Base-by-base conservation (phyloP, 1,284 basidiomycete species). In the Hymenochaete sp. region DNA sequence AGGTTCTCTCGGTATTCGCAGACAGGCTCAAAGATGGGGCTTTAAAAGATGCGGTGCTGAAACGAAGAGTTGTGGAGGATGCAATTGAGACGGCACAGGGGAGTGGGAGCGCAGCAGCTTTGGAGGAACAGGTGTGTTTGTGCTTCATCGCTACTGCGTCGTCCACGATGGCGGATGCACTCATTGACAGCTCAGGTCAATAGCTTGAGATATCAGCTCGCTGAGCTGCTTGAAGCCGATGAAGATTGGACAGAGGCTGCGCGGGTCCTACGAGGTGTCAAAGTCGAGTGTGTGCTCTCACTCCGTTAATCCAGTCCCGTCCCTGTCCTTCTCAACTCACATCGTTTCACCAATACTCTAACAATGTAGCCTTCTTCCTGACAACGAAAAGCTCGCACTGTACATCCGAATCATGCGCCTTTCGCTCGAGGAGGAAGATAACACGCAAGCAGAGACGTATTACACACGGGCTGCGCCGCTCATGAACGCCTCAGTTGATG, bases 171-270 rank as follows among this genome's bases (percentile, higher is more conserved):
- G 9, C 7, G 3, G 33, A 10, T 27, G 19, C 28, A 10, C 32
- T 24, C 16, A 37, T 10, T 38, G 42, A 37, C 5, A 28, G 41
- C 36, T 21, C 60, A 96, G 91, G 81, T 87, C 5, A 91, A 90
- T 48, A 71, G 75, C 3, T 64, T 98, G 48, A 73, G 92, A 41
- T 86, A 90, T 56, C 82, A 93, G 57, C 78, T 96, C 25, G 89
- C 93, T 2, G 80, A 90, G 60, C 67, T 96, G 16, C 70, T 95
- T n/a, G 91, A 96, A 61, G 62, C 70, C 2, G 88, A 93, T 47
- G 92, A 98, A 60, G 90, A 92, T 59, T 98, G 92, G 87, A 80
- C 79, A 49, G 87, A 82, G 39, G 92, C 96, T 11, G 96, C 96
- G 1, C 78, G 79, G 35, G 84, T 93, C 8, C 73, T 98, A 26